Percentiles rank a stretch among this genome's conserved stretches.
Evolutionary conservation across 306 rosid species (phyloP).

Genomic region (Vigna reflexopilosa): DNA sequence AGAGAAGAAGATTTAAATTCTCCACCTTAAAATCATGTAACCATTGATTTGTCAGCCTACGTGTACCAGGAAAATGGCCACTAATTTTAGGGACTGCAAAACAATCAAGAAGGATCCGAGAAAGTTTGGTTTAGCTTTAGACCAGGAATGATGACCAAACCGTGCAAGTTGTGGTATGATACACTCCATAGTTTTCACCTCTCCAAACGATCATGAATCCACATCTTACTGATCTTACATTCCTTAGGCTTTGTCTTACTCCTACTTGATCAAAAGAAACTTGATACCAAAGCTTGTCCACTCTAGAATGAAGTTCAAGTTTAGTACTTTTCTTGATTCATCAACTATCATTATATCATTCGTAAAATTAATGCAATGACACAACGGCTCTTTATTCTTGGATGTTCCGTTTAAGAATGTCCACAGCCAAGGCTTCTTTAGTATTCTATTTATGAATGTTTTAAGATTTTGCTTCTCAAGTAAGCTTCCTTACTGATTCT

Average conservation of each 20-base stretch:
- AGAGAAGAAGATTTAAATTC: not conserved
- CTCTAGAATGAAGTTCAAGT: constrained; percentile 7
- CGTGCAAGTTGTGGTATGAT: not conserved
- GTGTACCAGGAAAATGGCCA: not conserved
- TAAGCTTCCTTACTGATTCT: not conserved
- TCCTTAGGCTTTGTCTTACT: not conserved
- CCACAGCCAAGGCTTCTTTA: constrained; percentile 20
- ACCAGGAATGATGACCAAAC: not conserved
- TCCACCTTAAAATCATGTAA: constrained; percentile 16
- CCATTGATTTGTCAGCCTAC: constrained; percentile 7
- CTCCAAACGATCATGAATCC: not conserved
- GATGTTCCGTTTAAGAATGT: constrained; percentile 2
- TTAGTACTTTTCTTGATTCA: constrained; percentile 3
- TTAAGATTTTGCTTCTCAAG: constrained; percentile 9
- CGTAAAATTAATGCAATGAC: not conserved
- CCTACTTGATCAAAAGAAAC: not conserved
- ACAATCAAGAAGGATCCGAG: not conserved
- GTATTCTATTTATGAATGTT: constrained; percentile 11
- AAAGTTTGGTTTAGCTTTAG: constrained; percentile 4
- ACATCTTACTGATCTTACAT: constrained; percentile 6
- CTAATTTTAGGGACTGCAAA: constrained; percentile 1
- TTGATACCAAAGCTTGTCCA: constrained; percentile 6
- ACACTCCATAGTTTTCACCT: not conserved
- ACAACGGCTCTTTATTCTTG: not conserved
- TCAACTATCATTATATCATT: not conserved